Evolutionary conservation across 192 early-diverging fungal genomes (phyloP).

Genomic region (Linnemannia hyalina): DNA sequence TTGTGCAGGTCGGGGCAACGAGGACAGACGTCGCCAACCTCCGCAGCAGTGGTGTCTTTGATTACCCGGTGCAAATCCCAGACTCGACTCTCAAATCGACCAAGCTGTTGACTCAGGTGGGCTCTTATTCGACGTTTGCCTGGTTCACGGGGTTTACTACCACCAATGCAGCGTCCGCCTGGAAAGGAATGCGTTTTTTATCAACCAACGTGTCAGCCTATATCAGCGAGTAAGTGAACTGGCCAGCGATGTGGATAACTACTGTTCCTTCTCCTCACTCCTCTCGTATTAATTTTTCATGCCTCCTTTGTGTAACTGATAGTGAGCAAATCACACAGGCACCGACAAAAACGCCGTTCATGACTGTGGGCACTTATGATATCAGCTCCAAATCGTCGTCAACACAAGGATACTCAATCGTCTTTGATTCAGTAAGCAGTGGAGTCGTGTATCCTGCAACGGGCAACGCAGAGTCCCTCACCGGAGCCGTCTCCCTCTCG

Average conservation of each 20-base stretch:
- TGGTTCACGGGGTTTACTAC: neutral
- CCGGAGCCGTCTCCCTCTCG: constrained; percentile 21
- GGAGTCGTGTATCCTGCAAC: constrained; percentile 23
- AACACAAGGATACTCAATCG: constrained; percentile 28
- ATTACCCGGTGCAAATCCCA: neutral
- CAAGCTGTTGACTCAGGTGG: neutral
- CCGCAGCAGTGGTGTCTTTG: neutral
- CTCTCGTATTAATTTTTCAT: neutral
- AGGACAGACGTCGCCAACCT: neutral
- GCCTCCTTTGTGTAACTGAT: neutral
- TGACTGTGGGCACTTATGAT: constrained; percentile 33
- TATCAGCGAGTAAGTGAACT: neutral
- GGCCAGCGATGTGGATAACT: neutral
- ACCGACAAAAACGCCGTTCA: constrained; percentile 19
- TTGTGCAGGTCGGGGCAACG: neutral
- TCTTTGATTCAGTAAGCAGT: constrained; percentile 28
- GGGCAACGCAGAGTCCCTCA: neutral
- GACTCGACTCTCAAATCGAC: neutral
- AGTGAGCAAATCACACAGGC: neutral
- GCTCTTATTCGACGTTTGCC: neutral
- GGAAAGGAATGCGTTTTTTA: neutral
- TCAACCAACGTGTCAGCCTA: neutral
- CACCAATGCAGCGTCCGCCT: neutral
- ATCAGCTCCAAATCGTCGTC: constrained; percentile 29
- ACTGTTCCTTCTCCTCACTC: neutral